Conservation (phyloP, 495 filamentous ascomycete species). For the Chaetomium fimeti region DNA sequence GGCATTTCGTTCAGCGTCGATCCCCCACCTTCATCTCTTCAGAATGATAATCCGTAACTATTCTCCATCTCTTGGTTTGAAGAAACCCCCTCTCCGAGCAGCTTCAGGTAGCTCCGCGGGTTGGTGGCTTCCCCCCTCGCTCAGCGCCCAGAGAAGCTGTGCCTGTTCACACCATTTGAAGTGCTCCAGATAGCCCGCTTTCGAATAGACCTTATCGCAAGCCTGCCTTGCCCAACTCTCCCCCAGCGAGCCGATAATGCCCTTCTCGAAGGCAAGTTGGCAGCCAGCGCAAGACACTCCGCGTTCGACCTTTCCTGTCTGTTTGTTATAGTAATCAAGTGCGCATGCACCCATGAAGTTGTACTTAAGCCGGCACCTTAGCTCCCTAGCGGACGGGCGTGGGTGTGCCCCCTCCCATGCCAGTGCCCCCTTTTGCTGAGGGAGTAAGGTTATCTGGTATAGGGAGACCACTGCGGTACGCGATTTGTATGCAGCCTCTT, state of each 20-base stretch:
- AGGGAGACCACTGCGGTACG: constrained; percentile 38
- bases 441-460: constrained; percentile 34
- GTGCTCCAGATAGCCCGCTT: constrained; percentile 38
- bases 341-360: constrained; percentile 40
- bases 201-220: constrained; percentile 35
- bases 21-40: too few relatives aligned
- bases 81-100: constrained; percentile 24
- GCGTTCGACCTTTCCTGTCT: constrained; percentile 36
- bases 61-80: constrained; percentile 9
- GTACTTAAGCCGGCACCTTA: constrained; percentile 26
- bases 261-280: constrained; percentile 41
- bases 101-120: constrained; percentile 30
- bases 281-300: constrained; percentile 45
- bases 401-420: constrained; percentile 18
- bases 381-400: constrained; percentile 25
- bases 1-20: too few relatives aligned
- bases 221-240: constrained; percentile 34
- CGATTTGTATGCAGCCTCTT: constrained; percentile 31
- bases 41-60: too few relatives aligned
- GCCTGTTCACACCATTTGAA: constrained; percentile 48
- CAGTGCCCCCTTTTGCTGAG: constrained; percentile 26
- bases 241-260: constrained; percentile 31
- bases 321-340: constrained; percentile 44
- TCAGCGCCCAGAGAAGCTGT: constrained; percentile 41
- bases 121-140: constrained; percentile 35